Percentiles rank a stretch among this genome's conserved stretches.
Conservation (phyloP, 208 protist genomes). For the Phytomonas sp. region DNA sequence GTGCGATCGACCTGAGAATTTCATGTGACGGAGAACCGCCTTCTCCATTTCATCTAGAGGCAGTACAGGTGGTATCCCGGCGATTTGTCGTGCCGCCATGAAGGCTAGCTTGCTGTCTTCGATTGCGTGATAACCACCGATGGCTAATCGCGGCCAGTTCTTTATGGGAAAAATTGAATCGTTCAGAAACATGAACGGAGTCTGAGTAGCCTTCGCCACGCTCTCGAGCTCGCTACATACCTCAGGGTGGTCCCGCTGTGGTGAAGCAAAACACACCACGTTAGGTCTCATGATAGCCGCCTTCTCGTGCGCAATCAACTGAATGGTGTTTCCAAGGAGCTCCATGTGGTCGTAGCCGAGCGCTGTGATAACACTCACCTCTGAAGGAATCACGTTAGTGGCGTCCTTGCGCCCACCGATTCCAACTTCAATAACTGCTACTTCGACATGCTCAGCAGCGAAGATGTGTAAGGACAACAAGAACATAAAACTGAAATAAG, state of each 20-base stretch:
- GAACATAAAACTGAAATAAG: conserved; percentile 87
- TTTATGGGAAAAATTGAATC: conserved; percentile 50
- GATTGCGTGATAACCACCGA: conserved; percentile 63
- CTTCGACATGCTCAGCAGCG: conserved; percentile 70
- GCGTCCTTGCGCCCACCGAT: conserved; percentile 90
- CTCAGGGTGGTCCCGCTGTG: conserved; percentile 61
- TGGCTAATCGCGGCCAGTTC: conserved; percentile 61
- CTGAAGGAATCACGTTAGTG: conserved; percentile 86
- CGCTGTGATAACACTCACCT: conserved; percentile 87
- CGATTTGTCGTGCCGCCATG: conserved; percentile 55
- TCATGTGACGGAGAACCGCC: conserved; percentile 49
- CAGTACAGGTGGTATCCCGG: conserved; percentile 35
- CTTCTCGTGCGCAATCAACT: conserved; percentile 91
- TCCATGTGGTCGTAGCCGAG: conserved; percentile 91
- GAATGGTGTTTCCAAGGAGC: conserved; percentile 90
- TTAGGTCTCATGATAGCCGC: conserved; percentile 90
- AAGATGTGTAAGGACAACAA: conserved; percentile 78
- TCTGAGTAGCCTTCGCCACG: conserved; percentile 21
- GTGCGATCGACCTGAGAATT: conserved; percentile 72
- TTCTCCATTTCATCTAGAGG: conserved; percentile 59
- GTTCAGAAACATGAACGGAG: conserved; percentile 58
- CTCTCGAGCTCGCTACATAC: conserved; percentile 50
- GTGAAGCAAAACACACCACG: conserved; percentile 56
- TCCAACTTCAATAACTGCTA: conserved; percentile 91
- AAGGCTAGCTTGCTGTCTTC: conserved; percentile 82